phyloP scores from a whole-genome alignment of 2,329 filamentous ascomycete species.

The Diaporthe eres region DNA sequence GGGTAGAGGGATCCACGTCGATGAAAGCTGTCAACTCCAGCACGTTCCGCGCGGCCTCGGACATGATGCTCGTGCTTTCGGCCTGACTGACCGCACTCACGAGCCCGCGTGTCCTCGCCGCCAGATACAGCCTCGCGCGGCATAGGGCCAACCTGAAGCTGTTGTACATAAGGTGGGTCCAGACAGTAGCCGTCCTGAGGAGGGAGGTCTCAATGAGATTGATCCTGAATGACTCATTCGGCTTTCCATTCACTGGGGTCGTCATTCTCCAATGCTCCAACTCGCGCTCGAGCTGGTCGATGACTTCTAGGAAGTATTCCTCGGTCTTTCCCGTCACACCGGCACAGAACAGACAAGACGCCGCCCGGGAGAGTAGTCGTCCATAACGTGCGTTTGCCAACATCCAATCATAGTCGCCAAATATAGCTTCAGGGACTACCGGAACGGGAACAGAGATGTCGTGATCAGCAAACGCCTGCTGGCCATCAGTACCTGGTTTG shows the following conservation, averaged over 20 bases:
- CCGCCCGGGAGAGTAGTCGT: slow-evolving; percentile 48
- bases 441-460: slow-evolving; percentile 52
- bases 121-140: slow-evolving; percentile 46
- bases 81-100: slow-evolving; percentile 38
- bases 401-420: slow-evolving; percentile 48
- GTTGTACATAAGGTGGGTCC: slow-evolving; percentile 49
- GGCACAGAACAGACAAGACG: slow-evolving; percentile 49
- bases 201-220: slow-evolving; percentile 37
- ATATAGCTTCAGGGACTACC: slow-evolving; percentile 43
- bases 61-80: slow-evolving; percentile 44
- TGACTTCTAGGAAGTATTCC: slow-evolving; percentile 46
- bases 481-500: background rate
- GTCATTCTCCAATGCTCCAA: slow-evolving; percentile 49
- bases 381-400: slow-evolving; percentile 47
- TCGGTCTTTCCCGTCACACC: slow-evolving; percentile 47
- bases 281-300: slow-evolving; percentile 48
- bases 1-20: slow-evolving; percentile 50
- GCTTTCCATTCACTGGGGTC: slow-evolving; percentile 45
- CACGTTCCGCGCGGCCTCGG: slow-evolving; percentile 45
- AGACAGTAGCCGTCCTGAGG: slow-evolving; percentile 36
- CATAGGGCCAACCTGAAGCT: slow-evolving; percentile 48
- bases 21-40: slow-evolving; percentile 49
- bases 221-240: slow-evolving; percentile 39
- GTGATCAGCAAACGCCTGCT: slow-evolving; percentile 49
- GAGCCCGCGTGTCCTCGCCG: slow-evolving; percentile 36